phyloP scores from a whole-genome alignment of 106 monocot species.

The Dioscorea zingiberensis region DNA sequence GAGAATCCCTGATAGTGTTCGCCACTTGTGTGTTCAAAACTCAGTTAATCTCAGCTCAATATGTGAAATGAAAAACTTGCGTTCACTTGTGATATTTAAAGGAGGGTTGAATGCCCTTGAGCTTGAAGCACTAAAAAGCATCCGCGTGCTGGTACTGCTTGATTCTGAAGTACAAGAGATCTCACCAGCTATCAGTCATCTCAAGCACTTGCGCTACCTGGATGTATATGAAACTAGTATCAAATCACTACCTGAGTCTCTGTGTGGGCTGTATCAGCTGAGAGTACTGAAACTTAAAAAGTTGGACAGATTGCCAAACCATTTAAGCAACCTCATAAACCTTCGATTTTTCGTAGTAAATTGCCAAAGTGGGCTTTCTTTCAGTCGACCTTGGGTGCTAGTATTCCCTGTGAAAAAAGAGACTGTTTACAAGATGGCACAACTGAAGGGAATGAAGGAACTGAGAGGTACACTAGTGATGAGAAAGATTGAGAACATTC shows the following conservation, averaged over 20 bases:
- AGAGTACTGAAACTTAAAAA: background rate
- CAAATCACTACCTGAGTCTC: background rate
- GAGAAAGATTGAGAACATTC: slow-evolving; percentile 1
- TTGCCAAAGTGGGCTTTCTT: too few species aligned
- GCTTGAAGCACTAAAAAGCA: slow-evolving; percentile 6
- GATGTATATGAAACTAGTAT: slow-evolving; percentile 1
- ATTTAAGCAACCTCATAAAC: too few species aligned
- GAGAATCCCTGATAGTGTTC: too few species aligned
- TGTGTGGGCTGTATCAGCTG: background rate
- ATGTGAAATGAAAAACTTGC: slow-evolving; percentile 4
- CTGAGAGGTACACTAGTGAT: background rate
- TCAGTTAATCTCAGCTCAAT: background rate
- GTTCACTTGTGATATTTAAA: background rate
- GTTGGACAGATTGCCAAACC: too few species aligned
- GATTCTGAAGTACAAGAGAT: background rate
- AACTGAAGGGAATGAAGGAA: background rate
- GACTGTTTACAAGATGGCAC: background rate
- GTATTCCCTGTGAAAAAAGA: background rate
- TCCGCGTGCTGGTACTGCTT: slow-evolving; percentile 9
- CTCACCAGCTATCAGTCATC: slow-evolving; percentile 10
- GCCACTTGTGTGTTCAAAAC: background rate
- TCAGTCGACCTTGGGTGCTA: too few species aligned
- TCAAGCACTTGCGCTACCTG: slow-evolving; percentile 36
- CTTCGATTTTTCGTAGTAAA: too few species aligned
- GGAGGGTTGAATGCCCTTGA: too few species aligned